Base-by-base conservation (phyloP, 345 rosid genomes). In the Triadica sebifera region DNA sequence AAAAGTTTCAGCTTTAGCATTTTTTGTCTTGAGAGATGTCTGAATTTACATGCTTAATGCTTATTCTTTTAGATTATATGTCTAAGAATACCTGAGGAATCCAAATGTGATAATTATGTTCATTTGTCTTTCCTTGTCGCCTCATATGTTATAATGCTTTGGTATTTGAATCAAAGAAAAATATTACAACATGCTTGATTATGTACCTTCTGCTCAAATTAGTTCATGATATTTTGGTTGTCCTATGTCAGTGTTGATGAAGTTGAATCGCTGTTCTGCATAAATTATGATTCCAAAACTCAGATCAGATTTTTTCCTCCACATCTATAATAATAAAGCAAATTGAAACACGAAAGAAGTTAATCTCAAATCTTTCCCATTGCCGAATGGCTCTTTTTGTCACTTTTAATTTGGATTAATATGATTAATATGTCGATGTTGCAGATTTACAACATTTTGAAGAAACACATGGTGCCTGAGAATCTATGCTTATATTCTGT, bases 381-480 rank as follows among this genome's bases (percentile, higher is more conserved):
- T 45, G 12, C 24, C 20, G 53, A 45, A 19, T 66, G 19, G 43
- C 7, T 17, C 10, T 37, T 38, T 55, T 24, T 67, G 12, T 49
- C 19, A 38, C n/a, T n/a, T 19, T 70, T 17, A 20, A 2, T 2
- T 17, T 17, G 22, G 16, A 62, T 62, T 12, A 13, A 37, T 25
- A 8, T 61, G 50, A n/a, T 45, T 25, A 60, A 25, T 19, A 65
- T 73, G 49, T 24, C 4, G 17, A 41, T 16, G 6, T 70, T 78
- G 81, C 88, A 94, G 98, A 94, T 88, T 85, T 94, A 68, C 86
- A 76, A 52, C 37, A 87, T 92, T 71, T 80, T 94, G 88, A 88
- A 87, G 84, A 84, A 74, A 62, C 92, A 90, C 55, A 83, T 84
- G 84, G 97, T 94, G 72, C 88, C 97, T 69, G 92, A 87, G 81